Evolutionary conservation across 208 protist species (phyloP).

Genomic region (Acanthamoeba triangularis): DNA sequence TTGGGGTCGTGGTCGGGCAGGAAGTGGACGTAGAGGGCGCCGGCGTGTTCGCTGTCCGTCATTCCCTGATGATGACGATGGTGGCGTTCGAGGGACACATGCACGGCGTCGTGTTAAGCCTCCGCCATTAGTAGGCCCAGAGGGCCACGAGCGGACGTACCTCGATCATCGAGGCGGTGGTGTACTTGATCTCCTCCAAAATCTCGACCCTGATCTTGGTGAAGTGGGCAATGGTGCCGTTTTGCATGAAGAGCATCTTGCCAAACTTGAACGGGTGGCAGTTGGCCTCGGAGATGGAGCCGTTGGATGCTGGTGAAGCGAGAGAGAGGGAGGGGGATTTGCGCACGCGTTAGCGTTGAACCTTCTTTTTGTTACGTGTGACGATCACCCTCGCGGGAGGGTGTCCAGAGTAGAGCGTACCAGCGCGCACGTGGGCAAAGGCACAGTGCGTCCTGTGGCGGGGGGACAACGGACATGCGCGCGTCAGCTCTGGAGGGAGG

Average conservation of each 20-base stretch:
- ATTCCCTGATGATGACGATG: neutral
- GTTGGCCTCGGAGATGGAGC: slow-evolving; percentile 57
- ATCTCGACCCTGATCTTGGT: slow-evolving; percentile 22
- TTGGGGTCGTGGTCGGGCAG: slow-evolving; percentile 55
- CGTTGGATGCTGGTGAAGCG: slow-evolving; percentile 20
- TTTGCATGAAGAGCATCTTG: slow-evolving; percentile 73
- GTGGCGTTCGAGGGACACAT: neutral
- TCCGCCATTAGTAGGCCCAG: neutral
- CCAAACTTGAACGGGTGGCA: slow-evolving; percentile 73
- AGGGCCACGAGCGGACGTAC: neutral
- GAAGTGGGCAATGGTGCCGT: slow-evolving; percentile 66
- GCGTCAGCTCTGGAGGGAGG: neutral
- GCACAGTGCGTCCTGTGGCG: slow-evolving; percentile 21
- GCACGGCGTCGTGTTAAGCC: too few relatives aligned
- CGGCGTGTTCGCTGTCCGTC: slow-evolving; percentile 61
- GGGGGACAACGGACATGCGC: neutral
- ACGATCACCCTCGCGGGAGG: neutral
- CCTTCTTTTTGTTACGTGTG: too few relatives aligned
- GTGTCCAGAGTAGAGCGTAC: neutral
- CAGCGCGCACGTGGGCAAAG: slow-evolving; percentile 65
- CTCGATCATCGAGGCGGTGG: slow-evolving; percentile 43
- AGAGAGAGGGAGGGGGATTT: neutral
- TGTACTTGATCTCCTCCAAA: slow-evolving; percentile 63
- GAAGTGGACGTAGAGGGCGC: slow-evolving; percentile 62
- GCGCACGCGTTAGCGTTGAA: neutral